Base-by-base conservation (phyloP, 2,329 filamentous ascomycete species). In the Nemania sp. region DNA sequence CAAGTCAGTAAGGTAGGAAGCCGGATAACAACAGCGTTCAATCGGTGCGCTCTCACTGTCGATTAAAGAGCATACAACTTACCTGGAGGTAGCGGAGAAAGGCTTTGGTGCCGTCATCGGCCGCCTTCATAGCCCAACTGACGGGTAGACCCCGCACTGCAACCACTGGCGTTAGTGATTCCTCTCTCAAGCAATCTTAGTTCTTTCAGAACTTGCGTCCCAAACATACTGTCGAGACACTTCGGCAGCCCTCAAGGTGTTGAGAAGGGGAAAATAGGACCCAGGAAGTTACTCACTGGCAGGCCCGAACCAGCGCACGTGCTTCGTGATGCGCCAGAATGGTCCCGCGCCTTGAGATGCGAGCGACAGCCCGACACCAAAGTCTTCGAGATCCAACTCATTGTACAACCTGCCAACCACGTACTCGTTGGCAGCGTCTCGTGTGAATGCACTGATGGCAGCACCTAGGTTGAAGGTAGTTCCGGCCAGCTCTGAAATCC, bases 341-440 rank as follows among this genome's bases (percentile, higher is more conserved):
- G 29, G 55, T 0, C 55, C 55, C 2, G 55, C 29, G 0, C 42
- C 55, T 9, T 1, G 1, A 29, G 39, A 15, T 0, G 55, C 29
- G 20, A 21, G 2, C 17, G 40, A 43, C 11, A 57, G 5, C 1
- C 2, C 54, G 15, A 29, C 29, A 20, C 53, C 47, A 48, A 71
- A 69, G 17, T 68, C 67, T 2, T 49, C 48, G 2, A n/a, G n/a
- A 12, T 21, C 62, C 35, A 54, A 32, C 5, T 18, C n/a, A 5
- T 66, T 59, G 40, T 64, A 69, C 3, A 15, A 18, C 55, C 60
- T 60, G 7, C 60, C 60, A 48, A 65, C 18, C 29, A 69, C 51
- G 35, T 46, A 67, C 6, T 67, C 62, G 17, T 34, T 57, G 1
- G 60, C 56, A 6, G 62, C 52, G 18, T 68, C 65, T n/a, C 62